phyloP scores from a whole-genome alignment of 2,329 filamentous ascomycete species.

The Drechslera avenae region DNA sequence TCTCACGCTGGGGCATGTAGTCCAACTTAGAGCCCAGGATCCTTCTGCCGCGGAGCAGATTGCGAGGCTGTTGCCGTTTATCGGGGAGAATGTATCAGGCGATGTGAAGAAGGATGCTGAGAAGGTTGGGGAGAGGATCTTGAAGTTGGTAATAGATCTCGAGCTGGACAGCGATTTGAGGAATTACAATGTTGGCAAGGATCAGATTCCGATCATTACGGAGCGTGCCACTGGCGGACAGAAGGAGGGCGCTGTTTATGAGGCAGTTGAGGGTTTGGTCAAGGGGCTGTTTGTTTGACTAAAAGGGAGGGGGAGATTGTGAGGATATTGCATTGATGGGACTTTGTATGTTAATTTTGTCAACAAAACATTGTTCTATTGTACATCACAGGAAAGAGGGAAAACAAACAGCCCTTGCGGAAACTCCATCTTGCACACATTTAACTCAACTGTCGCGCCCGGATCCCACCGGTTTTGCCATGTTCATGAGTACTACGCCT shows the following conservation, averaged over 20 bases:
- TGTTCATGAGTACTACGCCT: no score
- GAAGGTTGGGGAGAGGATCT: slow-evolving; percentile 52
- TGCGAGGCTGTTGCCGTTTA: slow-evolving; percentile 52
- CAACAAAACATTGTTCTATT: no score
- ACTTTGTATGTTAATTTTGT: no score
- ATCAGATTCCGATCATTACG: slow-evolving; percentile 51
- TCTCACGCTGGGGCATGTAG: slow-evolving; percentile 59
- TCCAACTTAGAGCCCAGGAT: slow-evolving; percentile 58
- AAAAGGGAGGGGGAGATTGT: no score
- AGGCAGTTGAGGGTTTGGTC: slow-evolving; percentile 52
- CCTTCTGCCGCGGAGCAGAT: slow-evolving; percentile 54
- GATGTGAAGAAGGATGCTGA: slow-evolving; percentile 52
- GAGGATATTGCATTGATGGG: no score
- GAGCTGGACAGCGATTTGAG: slow-evolving; percentile 54
- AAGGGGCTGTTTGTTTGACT: slow-evolving; percentile 46
- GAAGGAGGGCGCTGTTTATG: slow-evolving; percentile 51
- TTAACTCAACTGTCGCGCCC: no score
- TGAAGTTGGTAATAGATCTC: slow-evolving; percentile 51
- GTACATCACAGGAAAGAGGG: no score
- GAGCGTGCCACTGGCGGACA: slow-evolving; percentile 52
- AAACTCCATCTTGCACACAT: no score
- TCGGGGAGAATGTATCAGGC: slow-evolving; percentile 48
- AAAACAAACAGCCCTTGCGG: no score
- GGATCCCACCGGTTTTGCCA: no score
- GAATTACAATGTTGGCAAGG: slow-evolving; percentile 52